Evolutionary conservation across 345 rosid genomes (phyloP).

Genomic region (Hirschfeldia incana): DNA sequence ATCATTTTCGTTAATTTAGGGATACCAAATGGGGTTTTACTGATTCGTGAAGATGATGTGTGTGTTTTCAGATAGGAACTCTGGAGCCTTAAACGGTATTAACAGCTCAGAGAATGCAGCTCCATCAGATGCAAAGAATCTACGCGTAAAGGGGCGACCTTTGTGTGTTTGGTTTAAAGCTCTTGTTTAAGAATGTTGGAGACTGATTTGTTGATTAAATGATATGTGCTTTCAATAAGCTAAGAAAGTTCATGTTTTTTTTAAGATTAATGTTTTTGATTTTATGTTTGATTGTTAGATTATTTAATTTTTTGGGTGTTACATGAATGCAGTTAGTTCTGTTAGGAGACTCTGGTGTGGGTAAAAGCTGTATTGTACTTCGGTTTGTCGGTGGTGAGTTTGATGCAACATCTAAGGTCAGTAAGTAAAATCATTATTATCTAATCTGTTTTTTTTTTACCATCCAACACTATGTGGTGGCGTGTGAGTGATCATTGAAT

Average conservation of each 20-base stretch:
- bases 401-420: conserved; percentile 92
- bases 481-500: not conserved
- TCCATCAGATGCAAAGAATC: conserved; percentile 61
- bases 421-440: not conserved
- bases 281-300: not conserved
- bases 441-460: not conserved
- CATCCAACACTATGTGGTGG: not conserved
- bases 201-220: not conserved
- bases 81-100: conserved; percentile 45
- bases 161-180: conserved; percentile 2
- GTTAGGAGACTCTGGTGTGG: conserved; percentile 96
- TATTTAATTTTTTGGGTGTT: not conserved
- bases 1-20: too few relatives aligned
- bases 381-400: conserved; percentile 97
- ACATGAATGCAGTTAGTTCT: conserved; percentile 67
- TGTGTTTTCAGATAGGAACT: too few relatives aligned
- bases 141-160: conserved; percentile 48
- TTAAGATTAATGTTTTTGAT: conserved; percentile 7
- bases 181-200: not conserved
- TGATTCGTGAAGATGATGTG: too few relatives aligned
- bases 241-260: not conserved
- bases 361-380: conserved; percentile 96
- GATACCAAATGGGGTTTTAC: too few relatives aligned
- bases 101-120: conserved; percentile 51
- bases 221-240: not conserved